Evolutionary conservation across 345 rosid species (phyloP), one percentile per base, ranked within the genome.

Genomic region (Camelina hispida): DNA sequence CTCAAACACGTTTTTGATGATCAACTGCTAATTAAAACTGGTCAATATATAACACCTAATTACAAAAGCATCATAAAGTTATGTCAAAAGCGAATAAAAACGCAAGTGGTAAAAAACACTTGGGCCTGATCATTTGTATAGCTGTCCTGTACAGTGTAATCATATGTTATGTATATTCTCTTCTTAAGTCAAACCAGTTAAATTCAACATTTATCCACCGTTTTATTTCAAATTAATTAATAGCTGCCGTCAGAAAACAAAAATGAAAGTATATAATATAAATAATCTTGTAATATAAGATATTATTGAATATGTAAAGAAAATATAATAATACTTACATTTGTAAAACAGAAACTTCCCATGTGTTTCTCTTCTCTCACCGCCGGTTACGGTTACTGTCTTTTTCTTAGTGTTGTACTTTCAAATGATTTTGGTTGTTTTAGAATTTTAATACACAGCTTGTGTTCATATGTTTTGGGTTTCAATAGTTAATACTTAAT

Each of bases 201-300:
- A 13, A 62, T 34, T 68, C 64, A 68, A 61, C 34, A 67, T 40
- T 68, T 42, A 61, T 68, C 62, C 74, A 75, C 79, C 79, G 64
- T 52, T 55, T 9, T 66, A 12, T 54, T 23, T 55, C 14, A 25
- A 28, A n/a, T 15, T n/a, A 43, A 42, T 28, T 28, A 28, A 44
- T 62, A 62, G 7, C 34, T 63, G 61, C 61, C 61, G 40, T 30
- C 59, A 54, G 7, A 7, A 55, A 14, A 28, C 25, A 2, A 13
- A 2, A 14, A 12, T 5, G 1, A 37, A 40, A 0, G 4, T 48
- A 16, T 48, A 16, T 10, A 43, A 43, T 43, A 13, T 48, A 25
- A 28, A 25, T 28, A 28, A 6, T 22, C 7, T 44, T 23, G 13
- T 46, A 30, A 73, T 34, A n/a, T 64, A 44, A 20, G 15, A 53